These are phyloP conservation scores for Fusarium sp. DNA, from an alignment of 2,329 filamentous ascomycete species.

Conservation along the genomic window DNA sequence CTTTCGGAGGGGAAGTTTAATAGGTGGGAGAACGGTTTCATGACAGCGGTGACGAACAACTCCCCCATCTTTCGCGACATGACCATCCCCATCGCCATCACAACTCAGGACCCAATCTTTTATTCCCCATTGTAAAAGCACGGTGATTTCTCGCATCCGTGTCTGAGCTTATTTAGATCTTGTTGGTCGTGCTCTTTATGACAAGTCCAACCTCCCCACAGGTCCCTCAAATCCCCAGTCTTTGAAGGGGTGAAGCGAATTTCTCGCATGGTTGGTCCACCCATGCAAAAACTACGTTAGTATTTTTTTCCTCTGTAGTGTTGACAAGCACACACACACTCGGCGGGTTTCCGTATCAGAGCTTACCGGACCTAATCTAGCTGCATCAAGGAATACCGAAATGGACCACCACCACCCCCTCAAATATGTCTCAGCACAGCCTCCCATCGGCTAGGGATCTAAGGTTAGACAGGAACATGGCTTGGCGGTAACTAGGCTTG, in stretches of 20 bases:
- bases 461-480: slow-evolving; percentile 25
- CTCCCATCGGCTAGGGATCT: neutral
- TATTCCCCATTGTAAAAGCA: neutral
- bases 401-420: neutral
- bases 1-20: neutral
- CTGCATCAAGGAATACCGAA: slow-evolving; percentile 21
- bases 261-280: neutral
- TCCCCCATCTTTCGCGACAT: neutral
- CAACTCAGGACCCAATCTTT: neutral
- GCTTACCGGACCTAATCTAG: slow-evolving; percentile 12
- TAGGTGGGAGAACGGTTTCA: neutral
- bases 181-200: neutral
- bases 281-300: neutral
- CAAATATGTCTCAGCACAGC: slow-evolving; percentile 12
- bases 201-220: neutral
- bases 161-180: neutral
- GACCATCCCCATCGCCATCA: neutral
- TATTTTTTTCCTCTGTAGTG: neutral
- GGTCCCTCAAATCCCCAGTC: neutral
- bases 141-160: neutral
- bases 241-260: neutral
- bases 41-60: neutral
- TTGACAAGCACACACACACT: neutral
- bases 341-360: slow-evolving; percentile 4
- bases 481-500: slow-evolving; percentile 33